Evolutionary conservation across 2,329 filamentous ascomycete genomes (phyloP), one percentile per base, ranked within the genome.

Genomic region (Daldinia sp.): DNA sequence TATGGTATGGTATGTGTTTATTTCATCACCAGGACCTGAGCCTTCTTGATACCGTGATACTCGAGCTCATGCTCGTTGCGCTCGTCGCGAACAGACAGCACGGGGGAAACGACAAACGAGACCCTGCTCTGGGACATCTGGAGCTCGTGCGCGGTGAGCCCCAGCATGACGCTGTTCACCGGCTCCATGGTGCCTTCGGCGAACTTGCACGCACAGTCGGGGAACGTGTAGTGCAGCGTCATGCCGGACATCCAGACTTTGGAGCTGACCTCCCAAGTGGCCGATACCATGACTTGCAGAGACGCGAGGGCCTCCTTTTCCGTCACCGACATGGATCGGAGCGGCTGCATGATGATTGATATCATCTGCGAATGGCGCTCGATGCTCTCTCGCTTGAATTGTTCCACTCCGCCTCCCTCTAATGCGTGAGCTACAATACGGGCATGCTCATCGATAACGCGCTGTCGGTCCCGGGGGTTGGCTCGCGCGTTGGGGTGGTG

Each of bases 11-110:
- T 3, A 52, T 32, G 25, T 49, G 37, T 30, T 35, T 70, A 76
- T 59, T 74, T 74, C 73, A 75, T 75, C 21, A 74, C 62, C 21
- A 76, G 37, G 27, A 75, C 71, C 25, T 74, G 68, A 0, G 74
- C 67, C 64, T 73, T 74, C 49, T 71, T 70, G 10, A 75, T 64
- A 37, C 67, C 68, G 8, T 57, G 47, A 7, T 68, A 69, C 25
- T 63, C 60, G 48, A 73, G 62, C 1, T 61, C 48, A 3, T 47
- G 51, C 6, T 43, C 37, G 10, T 73, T 66, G 1, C 73, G 69
- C 6, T 75, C 73, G 23, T 76, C 74, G 6, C 71, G 70, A 3
- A 73, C 34, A 3, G 66, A 68, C 4, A 73, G 49, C 0, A 65
- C 54, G 0, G 74, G 74, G 1, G 70, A 68, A 15, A 74, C 54